Percentiles rank a stretch among this genome's conserved stretches.
phyloP scores from a whole-genome alignment of 2,329 filamentous ascomycete species.

The Neonectria magnoliae region DNA sequence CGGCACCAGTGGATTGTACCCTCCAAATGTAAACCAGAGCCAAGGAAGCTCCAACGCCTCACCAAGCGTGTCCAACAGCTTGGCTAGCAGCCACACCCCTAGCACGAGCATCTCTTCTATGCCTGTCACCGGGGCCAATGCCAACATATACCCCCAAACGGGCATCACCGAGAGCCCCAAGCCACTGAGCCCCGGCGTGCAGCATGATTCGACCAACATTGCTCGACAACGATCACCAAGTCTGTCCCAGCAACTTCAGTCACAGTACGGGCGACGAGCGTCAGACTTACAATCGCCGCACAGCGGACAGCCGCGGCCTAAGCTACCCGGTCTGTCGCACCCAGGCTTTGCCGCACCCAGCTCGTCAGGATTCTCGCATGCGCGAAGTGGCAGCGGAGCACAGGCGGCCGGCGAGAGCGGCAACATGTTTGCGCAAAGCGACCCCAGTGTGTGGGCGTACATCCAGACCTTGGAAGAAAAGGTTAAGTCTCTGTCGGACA shows the following conservation, averaged over 20 bases:
- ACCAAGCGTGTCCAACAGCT: conserved; percentile 57
- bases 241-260: conserved; percentile 71
- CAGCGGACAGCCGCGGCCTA: conserved; percentile 52
- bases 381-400: conserved; percentile 57
- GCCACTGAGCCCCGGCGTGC: conserved; percentile 74
- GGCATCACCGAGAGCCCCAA: conserved; percentile 89
- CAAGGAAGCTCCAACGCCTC: conserved; percentile 66
- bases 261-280: conserved; percentile 65
- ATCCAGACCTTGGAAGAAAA: conserved; percentile 75
- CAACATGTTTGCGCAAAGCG: conserved; percentile 72
- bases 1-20: conserved; percentile 66
- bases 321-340: conserved; percentile 51
- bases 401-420: conserved; percentile 68
- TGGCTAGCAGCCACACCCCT: conserved; percentile 56
- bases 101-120: conserved; percentile 62
- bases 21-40: conserved; percentile 67
- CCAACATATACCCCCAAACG: conserved; percentile 75
- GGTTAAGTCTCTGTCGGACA: conserved; percentile 50
- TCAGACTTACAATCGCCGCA: conserved; percentile 67
- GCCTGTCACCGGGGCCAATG: conserved; percentile 57
- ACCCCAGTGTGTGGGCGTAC: conserved; percentile 76
- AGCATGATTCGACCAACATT: conserved; percentile 62
- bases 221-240: conserved; percentile 72
- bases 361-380: conserved; percentile 46
- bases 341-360: conserved; percentile 47